A percentile compares a stretch with the other conserved stretches of the same genome.
These are phyloP conservation scores for Mediolabrus comicus DNA, from an alignment of 108 stramenopile genomes.

Conservation along the genomic window DNA sequence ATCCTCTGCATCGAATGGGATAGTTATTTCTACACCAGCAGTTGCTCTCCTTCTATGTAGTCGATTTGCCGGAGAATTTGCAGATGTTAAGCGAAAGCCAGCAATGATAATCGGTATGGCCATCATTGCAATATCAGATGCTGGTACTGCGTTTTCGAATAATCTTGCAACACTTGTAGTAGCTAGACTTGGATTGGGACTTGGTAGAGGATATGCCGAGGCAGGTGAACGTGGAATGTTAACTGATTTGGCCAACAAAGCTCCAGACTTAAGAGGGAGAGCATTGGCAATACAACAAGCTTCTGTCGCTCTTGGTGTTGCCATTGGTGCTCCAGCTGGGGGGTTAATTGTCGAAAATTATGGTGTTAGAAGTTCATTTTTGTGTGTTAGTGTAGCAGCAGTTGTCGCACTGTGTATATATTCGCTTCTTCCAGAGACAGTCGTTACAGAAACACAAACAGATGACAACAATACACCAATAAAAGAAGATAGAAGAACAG, in stretches of 20 bases:
- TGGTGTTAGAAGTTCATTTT: conserved; percentile 30
- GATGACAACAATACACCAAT: too few relatives aligned
- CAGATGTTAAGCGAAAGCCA: conserved; percentile 63
- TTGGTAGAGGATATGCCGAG: conserved; percentile 62
- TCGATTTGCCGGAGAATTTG: conserved; percentile 46
- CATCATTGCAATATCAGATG: conserved; percentile 59
- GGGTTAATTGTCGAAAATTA: conserved; percentile 63
- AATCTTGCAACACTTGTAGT: conserved; percentile 40
- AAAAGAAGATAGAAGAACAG: too few relatives aligned
- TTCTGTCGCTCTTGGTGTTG: conserved; percentile 63
- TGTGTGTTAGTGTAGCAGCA: conserved; percentile 71
- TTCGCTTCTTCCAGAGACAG: conserved; percentile 66
- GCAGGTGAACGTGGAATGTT: conserved; percentile 74
- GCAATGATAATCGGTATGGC: conserved; percentile 82
- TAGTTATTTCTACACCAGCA: conserved; percentile 76
- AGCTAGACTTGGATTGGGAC: conserved; percentile 65
- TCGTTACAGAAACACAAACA: too few relatives aligned
- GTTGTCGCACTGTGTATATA: conserved; percentile 51
- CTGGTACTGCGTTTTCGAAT: conserved; percentile 56
- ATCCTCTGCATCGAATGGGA: conserved; percentile 61
- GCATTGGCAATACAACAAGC: conserved; percentile 73
- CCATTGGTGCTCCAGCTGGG: conserved; percentile 71
- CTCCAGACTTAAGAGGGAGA: conserved; percentile 56
- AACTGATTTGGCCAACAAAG: conserved; percentile 57
- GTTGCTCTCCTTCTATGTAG: conserved; percentile 56